These are phyloP conservation scores for Backusella mclennaniae DNA, from an alignment of 192 early-diverging fungal species.

Conservation along the genomic window DNA sequence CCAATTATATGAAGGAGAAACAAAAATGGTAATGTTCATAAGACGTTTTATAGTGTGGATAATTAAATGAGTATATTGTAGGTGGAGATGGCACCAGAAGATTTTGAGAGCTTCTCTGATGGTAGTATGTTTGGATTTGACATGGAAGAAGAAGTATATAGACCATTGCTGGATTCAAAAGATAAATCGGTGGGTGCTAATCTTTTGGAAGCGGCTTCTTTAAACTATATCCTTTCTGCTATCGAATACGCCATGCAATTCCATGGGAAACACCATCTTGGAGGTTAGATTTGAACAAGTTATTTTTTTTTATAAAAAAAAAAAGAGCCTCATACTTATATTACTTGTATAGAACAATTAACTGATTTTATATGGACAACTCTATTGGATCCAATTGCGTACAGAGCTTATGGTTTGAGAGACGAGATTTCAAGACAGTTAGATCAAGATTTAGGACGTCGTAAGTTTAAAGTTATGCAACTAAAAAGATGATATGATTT, in stretches of 20 bases:
- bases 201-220: constrained; percentile 35
- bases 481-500: not conserved
- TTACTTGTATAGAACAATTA: constrained; percentile 15
- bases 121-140: constrained; percentile 36
- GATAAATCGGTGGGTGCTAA: constrained; percentile 20
- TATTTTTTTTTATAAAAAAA: not conserved
- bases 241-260: constrained; percentile 34
- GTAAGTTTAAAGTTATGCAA: constrained; percentile 16
- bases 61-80: constrained; percentile 4
- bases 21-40: constrained; percentile 17
- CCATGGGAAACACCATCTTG: constrained; percentile 3
- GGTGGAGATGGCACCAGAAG: constrained; percentile 36
- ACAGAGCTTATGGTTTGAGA: constrained; percentile 22
- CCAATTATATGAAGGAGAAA: not conserved
- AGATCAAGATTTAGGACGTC: constrained; percentile 20
- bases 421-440: constrained; percentile 1
- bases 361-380: constrained; percentile 30
- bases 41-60: not conserved
- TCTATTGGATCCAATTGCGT: constrained; percentile 32
- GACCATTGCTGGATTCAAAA: constrained; percentile 11
- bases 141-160: constrained; percentile 33
- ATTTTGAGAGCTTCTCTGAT: constrained; percentile 37
- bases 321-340: not conserved
- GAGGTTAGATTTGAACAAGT: not conserved
- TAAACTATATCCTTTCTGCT: constrained; percentile 27